phyloP scores from a whole-genome alignment of 2,329 filamentous ascomycete species.

The Didymella exigua region DNA sequence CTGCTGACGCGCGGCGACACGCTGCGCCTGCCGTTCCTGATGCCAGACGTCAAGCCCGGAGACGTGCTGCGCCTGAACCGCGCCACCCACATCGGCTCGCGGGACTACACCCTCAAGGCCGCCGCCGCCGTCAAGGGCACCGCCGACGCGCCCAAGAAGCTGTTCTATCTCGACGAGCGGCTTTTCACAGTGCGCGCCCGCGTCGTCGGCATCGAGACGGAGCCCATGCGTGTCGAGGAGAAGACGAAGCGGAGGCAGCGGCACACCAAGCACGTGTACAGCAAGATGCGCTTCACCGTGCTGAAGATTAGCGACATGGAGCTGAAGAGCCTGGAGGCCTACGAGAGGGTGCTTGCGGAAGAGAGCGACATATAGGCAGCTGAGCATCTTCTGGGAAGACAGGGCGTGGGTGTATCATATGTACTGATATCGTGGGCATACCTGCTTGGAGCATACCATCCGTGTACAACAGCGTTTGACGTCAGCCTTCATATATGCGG shows the following conservation, averaged over 20 bases:
- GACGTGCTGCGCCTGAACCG: constrained; percentile 88
- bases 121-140: constrained; percentile 40
- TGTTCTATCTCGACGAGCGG: constrained; percentile 75
- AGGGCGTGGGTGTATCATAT: constrained; percentile 22
- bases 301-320: constrained; percentile 82
- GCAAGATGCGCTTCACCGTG: constrained; percentile 90
- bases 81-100: constrained; percentile 78
- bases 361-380: background rate
- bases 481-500: background rate
- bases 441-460: constrained; percentile 5
- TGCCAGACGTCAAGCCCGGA: constrained; percentile 65
- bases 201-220: constrained; percentile 80
- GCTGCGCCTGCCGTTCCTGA: constrained; percentile 57
- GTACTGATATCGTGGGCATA: constrained; percentile 21
- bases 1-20: constrained; percentile 68
- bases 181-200: constrained; percentile 85
- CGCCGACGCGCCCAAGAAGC: constrained; percentile 43
- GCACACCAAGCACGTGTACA: constrained; percentile 74
- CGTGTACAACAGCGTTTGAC: constrained; percentile 8
- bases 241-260: constrained; percentile 70
- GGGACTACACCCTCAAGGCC: constrained; percentile 85
- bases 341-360: constrained; percentile 48
- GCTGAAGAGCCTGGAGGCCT: constrained; percentile 64
- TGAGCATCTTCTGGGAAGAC: background rate
- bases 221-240: constrained; percentile 62